Evolutionary conservation across 2,329 filamentous ascomycete genomes (phyloP), one percentile per base, ranked within the genome.

Genomic region (Botryotinia globosa): DNA sequence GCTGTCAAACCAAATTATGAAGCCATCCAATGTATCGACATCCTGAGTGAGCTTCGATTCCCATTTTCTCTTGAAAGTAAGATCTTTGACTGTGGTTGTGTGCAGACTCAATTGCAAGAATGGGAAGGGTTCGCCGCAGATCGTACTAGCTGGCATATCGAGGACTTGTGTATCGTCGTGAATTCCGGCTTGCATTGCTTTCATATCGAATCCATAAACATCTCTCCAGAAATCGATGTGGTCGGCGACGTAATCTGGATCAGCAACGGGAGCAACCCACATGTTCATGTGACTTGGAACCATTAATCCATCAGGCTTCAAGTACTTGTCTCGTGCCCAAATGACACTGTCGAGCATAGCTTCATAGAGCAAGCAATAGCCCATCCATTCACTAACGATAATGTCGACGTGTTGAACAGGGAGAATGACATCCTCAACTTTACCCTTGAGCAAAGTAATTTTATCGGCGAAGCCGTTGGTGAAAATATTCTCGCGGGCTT

Each of bases 301-400:
- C 84, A 98, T 90, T 69, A 98, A 85, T 25, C 94, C 94, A 72
- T 89, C 91, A 0, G 91, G 88, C 74, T 88, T 90, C 37, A 98
- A 89, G 82, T 97, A 98, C 77, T 89, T 90, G 83, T 98, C 94
- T 74, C 94, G 88, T 61, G 95, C 95, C 80, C 90, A 95, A 68
- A 98, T 87, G 34, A 98, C 93, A 66, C 93, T 97, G 76, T 96
- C 94, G 42, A 98, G 89, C 94, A 98, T 98, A 72, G 94, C 94
- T 83, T 98, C 94, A 82, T 97, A 98, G 9, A 98, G 87, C 29
- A 98, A 87, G 76, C 91, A 93, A 81, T 98, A 98, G 44, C 94
- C 94, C 94, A 98, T 98, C 94, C 94, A 98, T 82, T 98, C 94
- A 74, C 93, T 97, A 74, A 98, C 91, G 80, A 98, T 97, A 79